phyloP scores from a whole-genome alignment of 495 filamentous ascomycete genomes.

The Jackrogersella multiformis region DNA sequence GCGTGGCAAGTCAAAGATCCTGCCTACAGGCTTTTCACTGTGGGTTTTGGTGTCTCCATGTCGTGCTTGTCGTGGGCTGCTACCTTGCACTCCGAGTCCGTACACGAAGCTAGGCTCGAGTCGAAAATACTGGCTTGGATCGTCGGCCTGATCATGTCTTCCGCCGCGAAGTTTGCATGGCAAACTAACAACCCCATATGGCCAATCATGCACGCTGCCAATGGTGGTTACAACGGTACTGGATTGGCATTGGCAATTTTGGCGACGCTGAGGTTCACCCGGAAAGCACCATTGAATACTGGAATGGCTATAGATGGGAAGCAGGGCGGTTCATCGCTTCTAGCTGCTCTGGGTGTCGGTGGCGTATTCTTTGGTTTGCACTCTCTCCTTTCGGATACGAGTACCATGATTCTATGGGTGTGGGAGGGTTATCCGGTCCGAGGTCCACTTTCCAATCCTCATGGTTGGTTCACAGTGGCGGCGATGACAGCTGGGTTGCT shows the following conservation, averaged over 20 bases:
- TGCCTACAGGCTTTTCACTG: constrained; percentile 78
- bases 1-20: constrained; percentile 81
- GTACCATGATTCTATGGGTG: constrained; percentile 99
- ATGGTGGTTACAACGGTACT: constrained; percentile 92
- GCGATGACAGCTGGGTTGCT: constrained; percentile 88
- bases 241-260: constrained; percentile 80
- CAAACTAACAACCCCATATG: constrained; percentile 98
- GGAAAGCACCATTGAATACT: constrained; percentile 62
- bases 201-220: constrained; percentile 87
- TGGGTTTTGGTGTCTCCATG: constrained; percentile 79
- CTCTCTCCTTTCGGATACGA: constrained; percentile 93
- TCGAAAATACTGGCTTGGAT: constrained; percentile 80
- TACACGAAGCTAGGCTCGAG: constrained; percentile 79
- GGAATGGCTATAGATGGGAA: constrained; percentile 53
- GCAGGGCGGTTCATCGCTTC: constrained; percentile 70
- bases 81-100: constrained; percentile 78
- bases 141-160: constrained; percentile 84
- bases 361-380: constrained; percentile 92
- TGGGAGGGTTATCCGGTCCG: constrained; percentile 96
- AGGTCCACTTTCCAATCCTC: constrained; percentile 87
- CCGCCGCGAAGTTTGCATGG: constrained; percentile 91
- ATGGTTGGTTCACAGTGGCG: constrained; percentile 84
- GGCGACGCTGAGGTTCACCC: constrained; percentile 75
- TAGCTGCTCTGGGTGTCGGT: constrained; percentile 80
- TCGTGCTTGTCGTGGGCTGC: constrained; percentile 84